These are phyloP conservation scores for Limonium bicolor DNA, from an alignment of 148 eudicot species.

Conservation along the genomic window DNA sequence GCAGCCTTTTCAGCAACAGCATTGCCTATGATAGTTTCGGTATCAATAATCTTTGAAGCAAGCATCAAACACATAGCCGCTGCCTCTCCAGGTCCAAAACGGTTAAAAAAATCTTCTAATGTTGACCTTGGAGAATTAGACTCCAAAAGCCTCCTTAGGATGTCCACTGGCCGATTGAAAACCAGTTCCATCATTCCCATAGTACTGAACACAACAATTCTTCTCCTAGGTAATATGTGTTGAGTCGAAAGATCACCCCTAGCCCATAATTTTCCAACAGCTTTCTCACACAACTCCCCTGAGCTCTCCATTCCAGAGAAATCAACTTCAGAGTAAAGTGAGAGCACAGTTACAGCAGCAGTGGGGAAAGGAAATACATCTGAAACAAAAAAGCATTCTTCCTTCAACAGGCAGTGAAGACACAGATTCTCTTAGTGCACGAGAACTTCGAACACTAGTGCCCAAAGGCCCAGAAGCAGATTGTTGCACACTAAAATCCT, in stretches of 20 bases:
- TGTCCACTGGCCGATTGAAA: conserved; percentile 90
- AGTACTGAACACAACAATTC: conserved; percentile 80
- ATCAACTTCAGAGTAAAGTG: conserved; percentile 75
- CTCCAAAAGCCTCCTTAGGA: conserved; percentile 82
- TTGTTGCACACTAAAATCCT: conserved; percentile 25
- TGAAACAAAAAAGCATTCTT: conserved; percentile 78
- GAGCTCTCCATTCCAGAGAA: conserved; percentile 41
- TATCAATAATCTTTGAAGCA: conserved; percentile 61
- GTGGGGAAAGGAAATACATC: conserved; percentile 76
- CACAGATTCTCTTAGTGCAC: conserved; percentile 81
- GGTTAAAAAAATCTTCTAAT: conserved; percentile 84
- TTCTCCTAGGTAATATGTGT: conserved; percentile 87
- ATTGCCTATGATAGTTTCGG: conserved; percentile 59
- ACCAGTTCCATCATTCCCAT: conserved; percentile 99
- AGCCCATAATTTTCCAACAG: conserved; percentile 74
- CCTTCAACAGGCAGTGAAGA: conserved; percentile 91
- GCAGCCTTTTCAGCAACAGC: conserved; percentile 91
- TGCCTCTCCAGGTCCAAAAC: conserved; percentile 92
- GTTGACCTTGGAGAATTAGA: conserved; percentile 72
- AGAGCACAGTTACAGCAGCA: conserved; percentile 60
- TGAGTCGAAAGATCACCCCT: conserved; percentile 90
- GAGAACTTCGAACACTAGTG: conserved; percentile 46
- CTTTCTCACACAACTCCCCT: conserved; percentile 56
- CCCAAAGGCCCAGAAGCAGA: conserved; percentile 49
- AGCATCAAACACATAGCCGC: conserved; percentile 93